Conservation (phyloP, 2,329 filamentous ascomycete species). For the Colletotrichum sojae region DNA sequence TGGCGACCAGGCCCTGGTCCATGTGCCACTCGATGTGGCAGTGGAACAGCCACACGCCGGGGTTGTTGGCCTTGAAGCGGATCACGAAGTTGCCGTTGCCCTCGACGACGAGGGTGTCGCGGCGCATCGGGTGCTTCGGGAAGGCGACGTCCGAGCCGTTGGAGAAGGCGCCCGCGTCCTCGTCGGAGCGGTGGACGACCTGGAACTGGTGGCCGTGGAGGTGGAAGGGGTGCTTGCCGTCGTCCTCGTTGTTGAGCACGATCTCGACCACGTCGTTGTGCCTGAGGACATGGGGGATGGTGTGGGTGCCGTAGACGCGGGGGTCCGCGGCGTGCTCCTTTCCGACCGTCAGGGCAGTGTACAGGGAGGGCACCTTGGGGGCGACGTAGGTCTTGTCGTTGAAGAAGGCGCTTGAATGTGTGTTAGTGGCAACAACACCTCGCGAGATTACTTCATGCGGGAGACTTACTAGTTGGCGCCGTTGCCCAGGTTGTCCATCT, state of each 20-base stretch:
- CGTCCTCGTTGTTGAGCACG: constrained; percentile 71
- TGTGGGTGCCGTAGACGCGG: constrained; percentile 64
- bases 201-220: constrained; percentile 75
- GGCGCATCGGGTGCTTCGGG: constrained; percentile 58
- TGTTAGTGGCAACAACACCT: not conserved
- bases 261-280: constrained; percentile 70
- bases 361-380: constrained; percentile 78
- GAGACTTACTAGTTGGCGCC: constrained; percentile 68
- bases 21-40: constrained; percentile 72
- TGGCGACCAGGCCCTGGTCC: constrained; percentile 60
- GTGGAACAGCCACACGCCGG: constrained; percentile 63
- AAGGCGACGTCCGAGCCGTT: constrained; percentile 55
- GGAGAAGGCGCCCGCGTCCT: constrained; percentile 48
- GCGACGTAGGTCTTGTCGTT: constrained; percentile 75
- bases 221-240: constrained; percentile 74
- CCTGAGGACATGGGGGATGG: constrained; percentile 67
- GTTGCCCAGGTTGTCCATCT: constrained; percentile 77
- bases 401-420: constrained; percentile 60
- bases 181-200: constrained; percentile 51
- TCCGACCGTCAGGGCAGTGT: constrained; percentile 73
- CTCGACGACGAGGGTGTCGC: constrained; percentile 65
- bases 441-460: not conserved
- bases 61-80: constrained; percentile 59
- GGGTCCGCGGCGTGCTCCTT: constrained; percentile 60
- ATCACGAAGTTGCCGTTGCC: constrained; percentile 65